Evolutionary conservation across 2,329 filamentous ascomycete species (phyloP), one percentile per base, ranked within the genome.

Genomic region (Sporothrix phasma): DNA sequence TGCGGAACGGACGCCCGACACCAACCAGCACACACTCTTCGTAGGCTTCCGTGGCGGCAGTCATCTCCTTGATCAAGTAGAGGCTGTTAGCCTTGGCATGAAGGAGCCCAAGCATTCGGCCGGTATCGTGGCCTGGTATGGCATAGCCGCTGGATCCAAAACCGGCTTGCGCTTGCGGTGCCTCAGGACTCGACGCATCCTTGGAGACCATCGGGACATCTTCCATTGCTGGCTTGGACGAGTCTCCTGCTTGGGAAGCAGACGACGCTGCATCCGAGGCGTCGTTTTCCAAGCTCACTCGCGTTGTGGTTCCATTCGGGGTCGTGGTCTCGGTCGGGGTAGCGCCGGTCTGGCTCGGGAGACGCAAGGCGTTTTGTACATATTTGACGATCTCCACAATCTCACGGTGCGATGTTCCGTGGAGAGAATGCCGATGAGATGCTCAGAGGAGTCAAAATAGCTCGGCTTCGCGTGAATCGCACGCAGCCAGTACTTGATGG

Each of bases 11-110:
- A 66, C 86, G 83, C 1, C 92, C 92, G 31, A 89, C 84, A 65
- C 91, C 92, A 67, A 99, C 93, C 62, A 97, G 76, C 3, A 99
- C 91, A 0, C 92, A 93, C 74, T 97, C 92, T 73, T 99, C 94
- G 70, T 99, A 99, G 3, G 94, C 91, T 69, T 86, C 84, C 0
- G 93, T 92, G 47, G 94, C 94, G 46, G 82, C 84, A 45, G 82
- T 80, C 68, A 94, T 89, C 68, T 97, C 88, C 53, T 93, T 93
- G 34, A 95, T 78, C 29, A 90, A 86, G 75, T 99, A 99, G 1
- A 97, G 81, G 88, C 97, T 95, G 67, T 97, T 97, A n/a, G 93
- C 94, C 75, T 97, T 99, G 22, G 93, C 92, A 75, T 99, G 94
- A 46, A 97, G 86, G 17, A 99, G 81, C n/a, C 92, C 89, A 51